These are phyloP conservation scores for Monosporozyma servazzii DNA, from an alignment of 805 yeast genomes.

Conservation along the genomic window DNA sequence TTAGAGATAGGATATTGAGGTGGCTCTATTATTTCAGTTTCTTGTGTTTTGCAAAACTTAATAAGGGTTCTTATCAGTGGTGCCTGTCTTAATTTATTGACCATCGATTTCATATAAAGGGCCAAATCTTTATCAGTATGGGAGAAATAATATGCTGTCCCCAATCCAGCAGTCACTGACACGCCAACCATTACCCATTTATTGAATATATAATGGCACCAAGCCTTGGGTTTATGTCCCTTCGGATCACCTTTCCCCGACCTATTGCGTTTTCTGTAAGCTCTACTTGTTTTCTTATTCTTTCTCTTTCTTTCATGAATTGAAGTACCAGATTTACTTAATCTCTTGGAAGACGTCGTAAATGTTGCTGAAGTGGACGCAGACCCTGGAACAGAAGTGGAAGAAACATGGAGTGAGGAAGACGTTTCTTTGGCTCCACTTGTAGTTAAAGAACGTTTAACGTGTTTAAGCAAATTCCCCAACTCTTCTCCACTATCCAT, in stretches of 20 bases:
- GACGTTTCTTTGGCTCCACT: not conserved
- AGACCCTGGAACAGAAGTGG: not conserved
- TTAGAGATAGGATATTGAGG: not conserved
- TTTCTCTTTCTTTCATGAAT: not conserved
- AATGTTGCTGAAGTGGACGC: not conserved
- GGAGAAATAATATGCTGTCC: constrained; percentile 22
- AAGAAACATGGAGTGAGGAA: not conserved
- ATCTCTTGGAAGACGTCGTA: not conserved
- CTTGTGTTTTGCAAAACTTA: not conserved
- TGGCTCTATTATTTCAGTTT: not conserved
- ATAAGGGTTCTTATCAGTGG: not conserved
- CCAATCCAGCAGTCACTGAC: constrained; percentile 25
- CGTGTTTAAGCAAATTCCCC: constrained; percentile 12
- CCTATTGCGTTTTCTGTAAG: not conserved
- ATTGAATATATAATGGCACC: not conserved
- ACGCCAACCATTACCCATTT: constrained; percentile 18
- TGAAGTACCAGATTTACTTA: not conserved
- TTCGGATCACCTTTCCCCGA: not conserved
- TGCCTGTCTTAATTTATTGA: not conserved
- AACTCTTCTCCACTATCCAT: constrained; percentile 17
- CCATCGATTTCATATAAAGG: not conserved
- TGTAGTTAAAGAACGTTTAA: not conserved
- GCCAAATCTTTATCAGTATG: constrained; percentile 13
- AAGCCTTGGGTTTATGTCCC: not conserved
- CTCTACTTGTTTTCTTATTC: not conserved